Base-by-base conservation (phyloP, 345 rosid genomes). In the Syzygium oleosum region DNA sequence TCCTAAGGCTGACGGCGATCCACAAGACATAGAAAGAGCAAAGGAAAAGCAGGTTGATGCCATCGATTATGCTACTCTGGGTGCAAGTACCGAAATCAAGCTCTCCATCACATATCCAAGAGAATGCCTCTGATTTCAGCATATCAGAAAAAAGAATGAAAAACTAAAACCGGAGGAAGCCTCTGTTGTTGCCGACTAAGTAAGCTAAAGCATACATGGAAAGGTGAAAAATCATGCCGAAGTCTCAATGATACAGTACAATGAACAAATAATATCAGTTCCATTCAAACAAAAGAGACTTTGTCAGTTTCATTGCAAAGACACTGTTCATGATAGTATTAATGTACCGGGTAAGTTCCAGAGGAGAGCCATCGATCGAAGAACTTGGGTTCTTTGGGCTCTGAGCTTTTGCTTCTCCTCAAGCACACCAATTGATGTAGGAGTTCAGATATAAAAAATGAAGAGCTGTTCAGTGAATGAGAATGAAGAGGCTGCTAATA, bases 41-140 rank as follows among this genome's bases (percentile, higher is more conserved):
- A 51, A 97, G 92, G 84, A 95, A 97, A 25, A 92, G 41, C 53
- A 95, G 85, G 87, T 96, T 93, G 55, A 93, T 21, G 23, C 87
- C 91, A 89, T 94, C 98, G 77, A 95, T 91, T 61, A 90, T 88
- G 43, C 92, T 90, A 88, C 96, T 91, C 87, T 91, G 96, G 51
- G 89, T 89, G 94, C 98, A 94, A 86, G 97, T 93, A 31, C 90
- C 87, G 61, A 92, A 53, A 84, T 90, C 89, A 68, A 93, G 89
- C 43, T 92, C 90, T 61, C 93, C 92, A 7, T 88, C 91, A 89
- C 98, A 95, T 84, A 90, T 89, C 94, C 94, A 89, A 79, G 94
- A 88, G 88, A 94, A 43, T 16, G 59, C 85, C 84, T 91, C 97
- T 97, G 93, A 93, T 91, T 10, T 38, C 85, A 83, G 49, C 41